A percentile compares a stretch with the other conserved stretches of the same genome.
Conservation (phyloP, 2,329 filamentous ascomycete genomes). For the Cladophialophora carrionii region DNA sequence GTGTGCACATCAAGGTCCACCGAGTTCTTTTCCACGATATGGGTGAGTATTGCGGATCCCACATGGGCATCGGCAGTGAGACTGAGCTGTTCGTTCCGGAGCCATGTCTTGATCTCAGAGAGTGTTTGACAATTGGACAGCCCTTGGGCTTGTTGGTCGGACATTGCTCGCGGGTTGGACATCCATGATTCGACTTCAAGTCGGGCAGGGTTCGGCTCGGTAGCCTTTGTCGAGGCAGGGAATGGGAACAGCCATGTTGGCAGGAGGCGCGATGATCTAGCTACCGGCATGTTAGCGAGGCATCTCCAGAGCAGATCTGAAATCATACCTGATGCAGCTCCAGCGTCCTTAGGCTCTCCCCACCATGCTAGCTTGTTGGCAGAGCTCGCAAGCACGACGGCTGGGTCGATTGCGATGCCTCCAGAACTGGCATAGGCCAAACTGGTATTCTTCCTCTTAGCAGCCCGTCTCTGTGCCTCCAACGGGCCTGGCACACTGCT, state of each 20-base stretch:
- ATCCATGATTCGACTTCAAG: background rate
- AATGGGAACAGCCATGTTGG: constrained; percentile 23
- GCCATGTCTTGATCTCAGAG: constrained; percentile 19
- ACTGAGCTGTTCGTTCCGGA: constrained; percentile 15
- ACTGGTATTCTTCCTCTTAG: constrained; percentile 60
- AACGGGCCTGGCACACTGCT: constrained; percentile 65
- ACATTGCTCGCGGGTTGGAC: background rate
- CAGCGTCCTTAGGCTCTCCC: constrained; percentile 18
- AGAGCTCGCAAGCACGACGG: constrained; percentile 45
- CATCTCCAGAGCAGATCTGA: background rate
- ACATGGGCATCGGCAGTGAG: constrained; percentile 16
- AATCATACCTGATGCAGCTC: constrained; percentile 9
- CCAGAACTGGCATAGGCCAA: constrained; percentile 45
- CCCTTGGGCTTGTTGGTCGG: background rate
- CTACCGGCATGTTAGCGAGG: background rate
- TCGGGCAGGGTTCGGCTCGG: background rate
- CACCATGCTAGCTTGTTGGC: constrained; percentile 35
- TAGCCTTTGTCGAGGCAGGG: background rate
- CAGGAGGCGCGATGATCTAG: constrained; percentile 18
- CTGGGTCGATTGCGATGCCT: constrained; percentile 45
- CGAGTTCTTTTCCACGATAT: constrained; percentile 21
- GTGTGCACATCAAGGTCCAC: constrained; percentile 18
- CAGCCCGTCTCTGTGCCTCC: constrained; percentile 61
- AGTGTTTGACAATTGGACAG: constrained; percentile 23
- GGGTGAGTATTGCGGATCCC: constrained; percentile 21